These are phyloP conservation scores for Entoloma clypeatum DNA, from an alignment of 1,284 basidiomycete genomes.

Conservation along the genomic window DNA sequence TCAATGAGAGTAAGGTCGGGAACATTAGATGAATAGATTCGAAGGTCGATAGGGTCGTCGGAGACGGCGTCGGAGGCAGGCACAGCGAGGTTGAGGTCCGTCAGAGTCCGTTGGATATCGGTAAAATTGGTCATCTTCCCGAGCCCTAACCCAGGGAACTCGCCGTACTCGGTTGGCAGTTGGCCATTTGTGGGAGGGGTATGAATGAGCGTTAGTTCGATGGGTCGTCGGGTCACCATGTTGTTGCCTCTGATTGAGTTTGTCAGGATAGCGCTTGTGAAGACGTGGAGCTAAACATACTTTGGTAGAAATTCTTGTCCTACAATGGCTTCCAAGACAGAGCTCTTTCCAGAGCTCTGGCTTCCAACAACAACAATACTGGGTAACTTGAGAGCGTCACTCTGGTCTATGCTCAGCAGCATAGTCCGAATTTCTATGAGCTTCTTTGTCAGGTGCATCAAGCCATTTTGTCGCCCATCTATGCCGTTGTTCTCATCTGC, in stretches of 20 bases:
- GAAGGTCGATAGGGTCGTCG: constrained; percentile 92
- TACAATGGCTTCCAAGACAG: constrained; percentile 95
- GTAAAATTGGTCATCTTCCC: constrained; percentile 88
- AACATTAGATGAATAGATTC: constrained; percentile 93
- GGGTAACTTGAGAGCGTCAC: constrained; percentile 88
- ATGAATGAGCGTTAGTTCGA: constrained; percentile 96
- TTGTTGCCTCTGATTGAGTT: constrained; percentile 78
- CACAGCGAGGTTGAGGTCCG: constrained; percentile 94
- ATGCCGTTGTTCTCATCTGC: constrained; percentile 35
- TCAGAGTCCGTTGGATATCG: constrained; percentile 88
- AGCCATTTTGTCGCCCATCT: constrained; percentile 56
- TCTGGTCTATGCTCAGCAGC: constrained; percentile 93
- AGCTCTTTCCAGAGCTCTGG: constrained; percentile 97
- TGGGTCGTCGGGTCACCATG: constrained; percentile 98
- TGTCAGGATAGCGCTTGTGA: constrained; percentile 11
- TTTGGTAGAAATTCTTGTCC: constrained; percentile 98
- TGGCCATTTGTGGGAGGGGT: constrained; percentile 63
- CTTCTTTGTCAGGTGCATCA: constrained; percentile 93
- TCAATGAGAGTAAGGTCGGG: constrained; percentile 98
- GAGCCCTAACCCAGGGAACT: constrained; percentile 88
- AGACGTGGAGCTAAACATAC: constrained; percentile 37
- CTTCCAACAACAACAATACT: constrained; percentile 98
- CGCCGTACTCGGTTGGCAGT: constrained; percentile 82
- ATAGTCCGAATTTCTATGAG: constrained; percentile 96
- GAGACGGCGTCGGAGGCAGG: constrained; percentile 88